Conservation (phyloP, 2,329 filamentous ascomycete genomes). For the Ceratocystis diversiconidia region DNA sequence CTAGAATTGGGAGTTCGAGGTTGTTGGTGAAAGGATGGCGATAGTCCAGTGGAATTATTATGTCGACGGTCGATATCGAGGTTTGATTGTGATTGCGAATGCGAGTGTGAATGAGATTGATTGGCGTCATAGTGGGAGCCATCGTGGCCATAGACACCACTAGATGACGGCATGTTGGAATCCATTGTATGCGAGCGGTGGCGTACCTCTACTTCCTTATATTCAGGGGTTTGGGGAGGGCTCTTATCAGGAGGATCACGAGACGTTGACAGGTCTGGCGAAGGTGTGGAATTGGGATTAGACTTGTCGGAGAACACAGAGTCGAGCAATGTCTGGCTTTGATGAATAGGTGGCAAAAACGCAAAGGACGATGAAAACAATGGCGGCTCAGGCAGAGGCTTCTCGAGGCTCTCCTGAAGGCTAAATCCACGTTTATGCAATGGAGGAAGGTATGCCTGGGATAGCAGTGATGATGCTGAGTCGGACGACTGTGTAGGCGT, state of each 20-base stretch:
- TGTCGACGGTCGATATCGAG: constrained; percentile 38
- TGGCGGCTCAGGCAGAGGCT: constrained; percentile 42
- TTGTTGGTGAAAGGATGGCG: constrained; percentile 35
- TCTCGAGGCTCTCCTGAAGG: constrained; percentile 41
- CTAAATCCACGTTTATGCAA: constrained; percentile 31
- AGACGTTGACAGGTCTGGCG: constrained; percentile 18
- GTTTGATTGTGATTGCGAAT: background rate
- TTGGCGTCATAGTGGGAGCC: constrained; percentile 14
- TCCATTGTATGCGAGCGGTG: constrained; percentile 16
- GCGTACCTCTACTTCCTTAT: background rate
- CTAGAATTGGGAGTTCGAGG: constrained; percentile 18
- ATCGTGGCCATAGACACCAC: constrained; percentile 15
- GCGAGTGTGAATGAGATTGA: constrained; percentile 26
- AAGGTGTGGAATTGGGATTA: constrained; percentile 20
- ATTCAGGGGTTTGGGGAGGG: background rate
- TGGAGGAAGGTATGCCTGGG: background rate
- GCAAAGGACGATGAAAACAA: constrained; percentile 23
- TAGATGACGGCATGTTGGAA: constrained; percentile 13
- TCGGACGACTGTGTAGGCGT: constrained; percentile 19
- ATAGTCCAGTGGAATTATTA: constrained; percentile 38
- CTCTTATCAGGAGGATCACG: background rate
- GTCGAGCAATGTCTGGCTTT: constrained; percentile 11
- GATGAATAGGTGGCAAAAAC: constrained; percentile 18
- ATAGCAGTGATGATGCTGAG: constrained; percentile 15
- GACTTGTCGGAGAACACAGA: background rate